Evolutionary conservation across 2,329 filamentous ascomycete species (phyloP).

Genomic region (Corniculantispora saksenae): DNA sequence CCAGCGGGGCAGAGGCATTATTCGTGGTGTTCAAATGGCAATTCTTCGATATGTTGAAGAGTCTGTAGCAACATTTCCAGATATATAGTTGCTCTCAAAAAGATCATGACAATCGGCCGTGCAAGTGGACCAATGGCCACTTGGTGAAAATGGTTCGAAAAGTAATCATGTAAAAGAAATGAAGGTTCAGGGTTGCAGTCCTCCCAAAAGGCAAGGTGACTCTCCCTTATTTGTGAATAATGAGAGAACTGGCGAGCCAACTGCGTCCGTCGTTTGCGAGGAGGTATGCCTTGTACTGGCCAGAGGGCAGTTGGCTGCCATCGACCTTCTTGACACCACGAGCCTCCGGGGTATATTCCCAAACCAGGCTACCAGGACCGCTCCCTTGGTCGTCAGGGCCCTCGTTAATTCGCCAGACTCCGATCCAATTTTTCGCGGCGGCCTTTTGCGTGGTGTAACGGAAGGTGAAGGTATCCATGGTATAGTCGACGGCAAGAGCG

Average conservation of each 20-base stretch:
- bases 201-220: background rate
- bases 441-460: conserved; percentile 11
- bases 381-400: background rate
- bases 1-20: background rate
- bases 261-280: conserved; percentile 8
- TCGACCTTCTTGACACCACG: background rate
- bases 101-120: background rate
- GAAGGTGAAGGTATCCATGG: background rate
- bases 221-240: background rate
- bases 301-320: conserved; percentile 4
- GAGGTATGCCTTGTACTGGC: conserved; percentile 16
- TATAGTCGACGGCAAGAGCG: background rate
- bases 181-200: background rate
- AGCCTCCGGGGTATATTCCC: background rate
- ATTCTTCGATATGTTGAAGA: background rate
- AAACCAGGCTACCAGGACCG: conserved; percentile 3
- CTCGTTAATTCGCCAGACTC: background rate
- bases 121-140: background rate
- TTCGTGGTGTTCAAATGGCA: background rate
- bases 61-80: background rate
- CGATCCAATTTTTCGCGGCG: conserved; percentile 15
- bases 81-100: background rate
- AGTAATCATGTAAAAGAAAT: background rate
- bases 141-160: background rate
- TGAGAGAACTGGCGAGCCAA: conserved; percentile 8